Evolutionary conservation across 78 protist genomes (phyloP).

Genomic region (Dictyostelium discoideum): DNA sequence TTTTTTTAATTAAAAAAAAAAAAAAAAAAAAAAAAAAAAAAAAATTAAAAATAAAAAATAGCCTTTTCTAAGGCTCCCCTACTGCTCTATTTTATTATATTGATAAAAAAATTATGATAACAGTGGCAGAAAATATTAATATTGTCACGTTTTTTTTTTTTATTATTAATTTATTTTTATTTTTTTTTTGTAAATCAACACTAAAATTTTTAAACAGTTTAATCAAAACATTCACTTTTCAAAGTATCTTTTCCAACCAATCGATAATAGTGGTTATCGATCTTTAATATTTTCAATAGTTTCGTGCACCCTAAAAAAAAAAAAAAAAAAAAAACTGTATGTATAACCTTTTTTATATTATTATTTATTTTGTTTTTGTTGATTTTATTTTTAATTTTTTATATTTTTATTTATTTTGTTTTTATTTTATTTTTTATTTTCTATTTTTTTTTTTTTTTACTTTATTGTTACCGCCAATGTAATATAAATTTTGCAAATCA

Average conservation of each 20-base stretch:
- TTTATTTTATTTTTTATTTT: no score
- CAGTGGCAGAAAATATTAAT: not conserved
- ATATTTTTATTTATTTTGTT: no score
- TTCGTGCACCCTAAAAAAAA: not conserved
- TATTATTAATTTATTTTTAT: no score
- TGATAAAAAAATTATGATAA: not conserved
- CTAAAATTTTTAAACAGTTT: not conserved
- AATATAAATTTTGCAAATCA: not conserved
- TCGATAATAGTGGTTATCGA: not conserved
- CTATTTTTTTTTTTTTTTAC: no score
- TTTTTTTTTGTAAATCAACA: not conserved
- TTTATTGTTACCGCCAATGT: not conserved
- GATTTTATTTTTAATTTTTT: no score
- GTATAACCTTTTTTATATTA: not conserved
- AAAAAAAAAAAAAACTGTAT: not conserved
- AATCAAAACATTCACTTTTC: not conserved
- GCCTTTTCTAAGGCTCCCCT: not conserved
- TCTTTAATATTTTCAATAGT: not conserved
- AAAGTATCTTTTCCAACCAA: not conserved
- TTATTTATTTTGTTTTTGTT: not conserved
- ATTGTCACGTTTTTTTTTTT: not conserved
- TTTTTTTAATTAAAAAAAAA: no score
- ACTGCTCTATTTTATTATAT: not conserved
- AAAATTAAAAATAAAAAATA: no score
- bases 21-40: no score